These are phyloP conservation scores for Sugiyamaella xylanicola DNA, from an alignment of 1,139 yeast genomes.

Conservation along the genomic window DNA sequence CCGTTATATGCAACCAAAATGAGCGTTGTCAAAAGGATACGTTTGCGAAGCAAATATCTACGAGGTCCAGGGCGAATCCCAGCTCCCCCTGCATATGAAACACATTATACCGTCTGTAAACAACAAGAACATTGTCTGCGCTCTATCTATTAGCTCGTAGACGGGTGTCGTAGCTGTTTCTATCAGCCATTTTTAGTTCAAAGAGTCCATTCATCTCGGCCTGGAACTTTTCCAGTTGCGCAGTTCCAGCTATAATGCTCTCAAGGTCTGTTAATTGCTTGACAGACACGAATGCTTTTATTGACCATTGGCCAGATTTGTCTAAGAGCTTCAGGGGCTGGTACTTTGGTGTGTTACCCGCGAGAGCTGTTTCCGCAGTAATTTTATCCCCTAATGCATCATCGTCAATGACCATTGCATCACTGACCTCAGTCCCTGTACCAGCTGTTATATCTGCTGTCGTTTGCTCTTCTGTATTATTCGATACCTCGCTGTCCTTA, in stretches of 20 bases:
- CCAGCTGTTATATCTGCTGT: conserved; percentile 12
- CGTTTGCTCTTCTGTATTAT: background rate
- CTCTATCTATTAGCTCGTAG: conserved; percentile 38
- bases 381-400: conserved; percentile 22
- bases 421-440: conserved; percentile 23
- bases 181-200: conserved; percentile 70
- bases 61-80: too few relatives aligned
- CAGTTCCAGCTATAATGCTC: conserved; percentile 63
- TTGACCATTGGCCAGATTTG: conserved; percentile 57
- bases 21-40: too few relatives aligned
- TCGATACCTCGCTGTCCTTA: conserved; percentile 29
- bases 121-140: too few relatives aligned
- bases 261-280: conserved; percentile 77
- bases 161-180: conserved; percentile 79
- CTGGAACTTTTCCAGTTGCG: conserved; percentile 62
- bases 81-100: too few relatives aligned
- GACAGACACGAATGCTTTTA: conserved; percentile 70
- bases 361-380: conserved; percentile 8
- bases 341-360: background rate
- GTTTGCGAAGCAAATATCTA: too few relatives aligned
- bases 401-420: conserved; percentile 39
- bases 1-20: too few relatives aligned
- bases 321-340: conserved; percentile 47
- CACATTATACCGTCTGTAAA: too few relatives aligned
- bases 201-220: conserved; percentile 67